Evolutionary conservation across 148 eudicot species (phyloP).

Genomic region (Drosera capensis): DNA sequence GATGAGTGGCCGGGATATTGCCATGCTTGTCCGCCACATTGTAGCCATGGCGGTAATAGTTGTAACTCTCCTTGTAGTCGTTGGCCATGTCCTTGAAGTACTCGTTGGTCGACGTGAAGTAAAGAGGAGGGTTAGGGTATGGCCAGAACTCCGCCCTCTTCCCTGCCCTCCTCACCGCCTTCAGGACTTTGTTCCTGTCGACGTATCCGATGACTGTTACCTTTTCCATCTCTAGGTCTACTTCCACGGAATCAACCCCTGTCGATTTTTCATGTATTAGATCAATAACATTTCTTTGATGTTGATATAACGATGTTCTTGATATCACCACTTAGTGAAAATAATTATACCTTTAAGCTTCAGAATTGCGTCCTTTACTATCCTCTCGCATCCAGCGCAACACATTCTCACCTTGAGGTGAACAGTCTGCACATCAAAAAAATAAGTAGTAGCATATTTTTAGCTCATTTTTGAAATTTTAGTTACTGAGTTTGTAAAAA

Average conservation of each 20-base stretch:
- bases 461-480: too few species aligned
- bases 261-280: too few species aligned
- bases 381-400: constrained; percentile 86
- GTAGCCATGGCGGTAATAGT: constrained; percentile 84
- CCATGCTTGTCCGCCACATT: constrained; percentile 71
- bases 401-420: constrained; percentile 96
- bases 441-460: background rate
- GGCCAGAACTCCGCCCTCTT: constrained; percentile 98
- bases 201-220: constrained; percentile 81
- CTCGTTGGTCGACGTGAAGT: constrained; percentile 47
- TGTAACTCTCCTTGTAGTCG: constrained; percentile 82
- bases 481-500: background rate
- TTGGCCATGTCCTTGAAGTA: constrained; percentile 66
- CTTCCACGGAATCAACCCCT: constrained; percentile 81
- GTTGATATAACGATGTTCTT: too few species aligned
- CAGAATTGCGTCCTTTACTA: constrained; percentile 60
- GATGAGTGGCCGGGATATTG: constrained; percentile 38
- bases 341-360: constrained; percentile 59
- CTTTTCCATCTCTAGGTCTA: constrained; percentile 75
- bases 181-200: constrained; percentile 75
- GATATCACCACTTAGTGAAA: too few species aligned
- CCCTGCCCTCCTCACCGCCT: constrained; percentile 84
- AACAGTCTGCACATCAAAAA: constrained; percentile 39
- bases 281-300: too few species aligned
- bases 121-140: constrained; percentile 61